Percentiles rank a stretch among this genome's conserved stretches.
These are phyloP conservation scores for Phaffia australis DNA, from an alignment of 768 basidiomycete species.

Conservation along the genomic window DNA sequence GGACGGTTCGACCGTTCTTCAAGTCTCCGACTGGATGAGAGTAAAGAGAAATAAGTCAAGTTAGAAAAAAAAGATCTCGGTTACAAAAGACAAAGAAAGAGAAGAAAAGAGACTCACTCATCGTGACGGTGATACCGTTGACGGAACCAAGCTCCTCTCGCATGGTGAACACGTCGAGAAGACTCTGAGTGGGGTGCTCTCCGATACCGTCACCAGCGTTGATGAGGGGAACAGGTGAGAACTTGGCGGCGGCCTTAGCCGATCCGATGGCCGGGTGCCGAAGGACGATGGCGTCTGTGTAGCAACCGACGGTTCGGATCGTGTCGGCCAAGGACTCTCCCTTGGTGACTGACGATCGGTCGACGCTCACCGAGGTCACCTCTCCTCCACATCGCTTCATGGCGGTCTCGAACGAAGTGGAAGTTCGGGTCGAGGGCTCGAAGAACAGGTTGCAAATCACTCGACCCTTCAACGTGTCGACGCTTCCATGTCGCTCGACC, in stretches of 20 bases:
- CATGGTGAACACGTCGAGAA: constrained; percentile 63
- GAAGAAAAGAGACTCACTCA: constrained; percentile 32
- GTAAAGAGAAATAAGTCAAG: not conserved
- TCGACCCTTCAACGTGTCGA: constrained; percentile 82
- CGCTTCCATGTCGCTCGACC: constrained; percentile 76
- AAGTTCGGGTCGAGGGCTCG: constrained; percentile 92
- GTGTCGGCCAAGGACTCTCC: constrained; percentile 91
- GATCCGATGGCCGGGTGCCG: constrained; percentile 90
- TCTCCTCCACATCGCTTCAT: constrained; percentile 98
- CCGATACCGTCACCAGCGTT: constrained; percentile 96
- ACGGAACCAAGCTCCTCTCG: constrained; percentile 96
- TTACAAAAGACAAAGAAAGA: not conserved
- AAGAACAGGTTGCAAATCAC: constrained; percentile 89
- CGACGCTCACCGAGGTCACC: constrained; percentile 72
- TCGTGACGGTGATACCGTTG: constrained; percentile 75
- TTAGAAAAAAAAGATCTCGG: not conserved
- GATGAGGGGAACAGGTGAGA: constrained; percentile 85
- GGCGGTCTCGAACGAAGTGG: constrained; percentile 90
- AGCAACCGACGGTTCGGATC: constrained; percentile 84
- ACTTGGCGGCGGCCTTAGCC: constrained; percentile 90
- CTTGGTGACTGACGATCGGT: constrained; percentile 78
- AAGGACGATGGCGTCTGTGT: constrained; percentile 86
- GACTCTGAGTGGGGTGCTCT: constrained; percentile 72
- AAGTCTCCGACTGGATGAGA: constrained; percentile 62
- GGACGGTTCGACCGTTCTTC: constrained; percentile 95